A percentile compares a stretch with the other conserved stretches of the same genome.
phyloP scores from a whole-genome alignment of 202 grass and related monocot genomes.

The Dendrocalamus latiflorus region DNA sequence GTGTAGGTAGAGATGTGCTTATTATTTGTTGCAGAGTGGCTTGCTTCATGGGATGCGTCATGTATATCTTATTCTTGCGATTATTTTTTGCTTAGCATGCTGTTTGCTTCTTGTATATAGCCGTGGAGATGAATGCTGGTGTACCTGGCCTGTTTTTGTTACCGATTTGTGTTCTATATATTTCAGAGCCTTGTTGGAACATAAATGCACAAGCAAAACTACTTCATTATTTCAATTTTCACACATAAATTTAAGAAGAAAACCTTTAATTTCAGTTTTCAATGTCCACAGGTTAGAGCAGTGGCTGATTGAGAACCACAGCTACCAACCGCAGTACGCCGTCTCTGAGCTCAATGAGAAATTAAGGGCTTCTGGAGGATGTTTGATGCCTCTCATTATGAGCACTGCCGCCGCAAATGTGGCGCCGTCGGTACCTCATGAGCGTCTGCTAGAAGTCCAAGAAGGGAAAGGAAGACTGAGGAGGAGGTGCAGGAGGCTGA shows the following conservation, averaged over 20 bases:
- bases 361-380: constrained; percentile 93
- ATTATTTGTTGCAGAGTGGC: neutral
- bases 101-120: constrained; percentile 64
- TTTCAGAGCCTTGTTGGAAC: constrained; percentile 4
- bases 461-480: constrained; percentile 81
- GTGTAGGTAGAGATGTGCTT: constrained; percentile 28
- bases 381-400: constrained; percentile 73
- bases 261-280: no score
- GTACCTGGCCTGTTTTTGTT: constrained; percentile 30
- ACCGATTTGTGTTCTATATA: constrained; percentile 23
- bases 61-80: constrained; percentile 60
- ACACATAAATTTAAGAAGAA: neutral
- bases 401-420: constrained; percentile 63
- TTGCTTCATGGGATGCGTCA: constrained; percentile 6
- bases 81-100: constrained; percentile 44
- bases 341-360: constrained; percentile 85
- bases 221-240: neutral
- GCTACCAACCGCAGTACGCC: constrained; percentile 82
- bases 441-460: constrained; percentile 82
- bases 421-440: constrained; percentile 67
- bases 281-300: constrained; percentile 48
- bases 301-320: constrained; percentile 79
- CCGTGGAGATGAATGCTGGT: constrained; percentile 22
- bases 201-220: neutral
- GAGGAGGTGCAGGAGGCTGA: constrained; percentile 89